Conservation (phyloP, 2,329 filamentous ascomycete genomes). For the Clonostachys sp. region DNA sequence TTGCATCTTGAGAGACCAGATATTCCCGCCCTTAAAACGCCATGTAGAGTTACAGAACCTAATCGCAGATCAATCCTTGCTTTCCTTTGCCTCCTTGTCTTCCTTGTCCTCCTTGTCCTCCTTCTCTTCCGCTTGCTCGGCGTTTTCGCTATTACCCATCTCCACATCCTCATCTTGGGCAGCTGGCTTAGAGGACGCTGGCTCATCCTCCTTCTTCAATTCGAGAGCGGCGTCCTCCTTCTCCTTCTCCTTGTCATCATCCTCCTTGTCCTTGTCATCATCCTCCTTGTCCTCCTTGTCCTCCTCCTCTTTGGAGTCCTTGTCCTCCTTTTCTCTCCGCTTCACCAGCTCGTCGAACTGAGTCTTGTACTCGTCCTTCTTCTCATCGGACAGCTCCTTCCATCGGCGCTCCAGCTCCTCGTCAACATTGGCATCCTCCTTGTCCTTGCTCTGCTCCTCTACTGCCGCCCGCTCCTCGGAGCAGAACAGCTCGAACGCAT, state of each 20-base stretch:
- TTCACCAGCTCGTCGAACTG: constrained; percentile 15
- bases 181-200: background rate
- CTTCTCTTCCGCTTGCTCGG: background rate
- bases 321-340: constrained; percentile 7
- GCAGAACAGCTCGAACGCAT: constrained; percentile 51
- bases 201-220: background rate
- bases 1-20: too few species aligned
- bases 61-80: background rate
- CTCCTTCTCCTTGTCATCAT: constrained; percentile 17
- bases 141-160: constrained; percentile 3
- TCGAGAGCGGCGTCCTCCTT: constrained; percentile 1
- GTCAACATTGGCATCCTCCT: constrained; percentile 35
- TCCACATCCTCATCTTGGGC: constrained; percentile 5
- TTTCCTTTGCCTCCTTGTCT: background rate
- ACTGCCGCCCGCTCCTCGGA: constrained; percentile 39
- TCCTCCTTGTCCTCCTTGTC: constrained; percentile 8
- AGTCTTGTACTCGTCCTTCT: constrained; percentile 43
- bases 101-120: background rate
- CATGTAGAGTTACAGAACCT: background rate
- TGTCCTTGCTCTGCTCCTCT: constrained; percentile 20
- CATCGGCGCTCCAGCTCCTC: constrained; percentile 50
- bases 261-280: too few species aligned
- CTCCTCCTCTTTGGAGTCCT: constrained; percentile 2
- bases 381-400: constrained; percentile 44
- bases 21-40: too few species aligned